phyloP scores from a whole-genome alignment of 2,329 filamentous ascomycete genomes.

The Fusarium sarcochroum region DNA sequence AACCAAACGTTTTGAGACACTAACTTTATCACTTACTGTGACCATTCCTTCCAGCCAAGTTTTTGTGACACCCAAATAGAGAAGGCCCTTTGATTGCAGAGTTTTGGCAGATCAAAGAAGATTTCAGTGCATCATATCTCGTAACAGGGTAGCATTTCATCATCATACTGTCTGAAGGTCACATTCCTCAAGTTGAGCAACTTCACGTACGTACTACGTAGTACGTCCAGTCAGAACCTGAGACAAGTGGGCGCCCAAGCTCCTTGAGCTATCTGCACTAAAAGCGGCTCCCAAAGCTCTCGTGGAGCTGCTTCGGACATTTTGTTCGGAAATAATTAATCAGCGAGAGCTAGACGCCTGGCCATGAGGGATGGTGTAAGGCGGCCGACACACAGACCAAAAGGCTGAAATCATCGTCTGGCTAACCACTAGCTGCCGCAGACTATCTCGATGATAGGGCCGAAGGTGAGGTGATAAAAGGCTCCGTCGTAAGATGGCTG shows the following conservation, averaged over 20 bases:
- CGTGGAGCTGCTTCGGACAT: background rate
- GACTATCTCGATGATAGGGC: background rate
- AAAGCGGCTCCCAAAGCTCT: slow-evolving; percentile 1
- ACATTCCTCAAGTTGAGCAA: slow-evolving; percentile 15
- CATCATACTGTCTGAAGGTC: background rate
- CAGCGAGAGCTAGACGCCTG: background rate
- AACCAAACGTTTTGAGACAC: slow-evolving; percentile 29
- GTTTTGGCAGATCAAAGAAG: background rate
- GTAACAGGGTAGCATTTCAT: background rate
- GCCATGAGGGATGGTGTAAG: background rate
- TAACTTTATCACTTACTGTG: slow-evolving; percentile 15
- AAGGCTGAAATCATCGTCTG: slow-evolving; percentile 5
- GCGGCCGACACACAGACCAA: slow-evolving; percentile 8
- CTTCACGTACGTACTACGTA: background rate
- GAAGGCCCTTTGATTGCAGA: background rate
- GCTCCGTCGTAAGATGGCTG: background rate
- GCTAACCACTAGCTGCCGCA: slow-evolving; percentile 17
- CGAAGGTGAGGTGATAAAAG: background rate
- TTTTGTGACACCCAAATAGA: background rate
- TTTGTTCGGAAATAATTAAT: slow-evolving; percentile 1
- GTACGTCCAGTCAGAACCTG: background rate
- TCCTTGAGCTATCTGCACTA: background rate
- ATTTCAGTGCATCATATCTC: background rate
- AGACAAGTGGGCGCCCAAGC: background rate
- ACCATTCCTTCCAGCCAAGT: slow-evolving; percentile 8